Evolutionary conservation across 495 filamentous ascomycete species (phyloP).

Genomic region (Aspergillus avenaceus): DNA sequence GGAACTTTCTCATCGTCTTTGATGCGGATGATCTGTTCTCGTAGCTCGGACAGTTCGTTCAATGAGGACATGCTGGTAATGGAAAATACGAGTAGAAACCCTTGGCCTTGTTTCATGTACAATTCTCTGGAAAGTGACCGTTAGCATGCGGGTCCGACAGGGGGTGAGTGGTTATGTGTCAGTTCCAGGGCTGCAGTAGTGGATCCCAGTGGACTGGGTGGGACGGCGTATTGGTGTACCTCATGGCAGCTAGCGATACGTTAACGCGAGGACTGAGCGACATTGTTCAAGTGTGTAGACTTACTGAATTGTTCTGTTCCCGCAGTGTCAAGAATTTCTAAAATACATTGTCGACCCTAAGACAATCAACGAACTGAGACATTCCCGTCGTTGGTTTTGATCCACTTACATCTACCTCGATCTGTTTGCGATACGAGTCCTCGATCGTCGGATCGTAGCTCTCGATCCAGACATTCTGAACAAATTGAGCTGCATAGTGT

Average conservation of each 20-base stretch:
- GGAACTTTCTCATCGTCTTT: constrained; percentile 91
- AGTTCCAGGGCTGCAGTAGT: neutral
- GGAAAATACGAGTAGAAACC: constrained; percentile 95
- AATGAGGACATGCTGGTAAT: constrained; percentile 87
- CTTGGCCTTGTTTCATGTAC: constrained; percentile 96
- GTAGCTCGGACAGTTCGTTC: constrained; percentile 79
- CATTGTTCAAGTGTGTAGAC: constrained; percentile 21
- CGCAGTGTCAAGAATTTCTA: constrained; percentile 97
- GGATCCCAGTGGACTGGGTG: neutral
- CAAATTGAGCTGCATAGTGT: constrained; percentile 77
- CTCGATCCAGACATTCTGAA: constrained; percentile 99
- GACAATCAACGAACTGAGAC: constrained; percentile 19
- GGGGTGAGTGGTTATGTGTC: constrained; percentile 15
- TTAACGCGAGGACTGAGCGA: constrained; percentile 19
- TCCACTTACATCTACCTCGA: constrained; percentile 80
- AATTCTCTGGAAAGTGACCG: constrained; percentile 58
- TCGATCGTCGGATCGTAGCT: constrained; percentile 99
- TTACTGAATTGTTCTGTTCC: constrained; percentile 98
- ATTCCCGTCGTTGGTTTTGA: constrained; percentile 20
- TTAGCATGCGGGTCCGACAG: neutral
- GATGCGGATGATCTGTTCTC: constrained; percentile 94
- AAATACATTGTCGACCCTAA: constrained; percentile 89
- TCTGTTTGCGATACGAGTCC: constrained; percentile 92
- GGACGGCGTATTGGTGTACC: constrained; percentile 40
- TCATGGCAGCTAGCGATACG: constrained; percentile 57